Base-by-base conservation (phyloP, 2,329 filamentous ascomycete species). In the Penicillium thymicola region DNA sequence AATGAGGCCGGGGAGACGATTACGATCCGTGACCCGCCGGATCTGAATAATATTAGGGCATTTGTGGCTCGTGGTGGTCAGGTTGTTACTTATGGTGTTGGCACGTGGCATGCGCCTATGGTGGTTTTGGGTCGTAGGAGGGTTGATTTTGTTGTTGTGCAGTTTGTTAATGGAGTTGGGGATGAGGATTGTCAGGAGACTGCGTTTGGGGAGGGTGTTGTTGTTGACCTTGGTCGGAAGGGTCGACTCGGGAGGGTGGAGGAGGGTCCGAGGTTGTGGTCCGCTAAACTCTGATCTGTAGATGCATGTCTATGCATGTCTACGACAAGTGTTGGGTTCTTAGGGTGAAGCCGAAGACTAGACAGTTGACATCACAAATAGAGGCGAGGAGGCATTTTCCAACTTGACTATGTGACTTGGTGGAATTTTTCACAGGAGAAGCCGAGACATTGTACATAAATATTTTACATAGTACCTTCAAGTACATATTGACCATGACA, bases 101-200 rank as follows among this genome's bases (percentile, higher is more conserved):
- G 91, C 5, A 97, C 92, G 52, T 99, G 88, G 93, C 94, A 99
- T 78, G 92, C 93, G 59, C 94, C 94, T 0, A 97, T 99, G 93
- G 89, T 92, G 14, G 92, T 90, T 16, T 75, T 97, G 47, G 92
- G 92, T 0, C 72, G 76, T 43, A 76, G 79, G 52, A 81, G 86
- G 21, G 79, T 97, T 46, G 90, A 94, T 70, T 97, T 97, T 73
- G 84, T 96, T 5, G 93, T 97, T 2, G 84, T 89, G 63, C 93
- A 97, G 77, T 94, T 89, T 77, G 86, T 87, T 34, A 97, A 95
- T 73, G 92, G 89, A 2, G 87, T 94, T 13, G 83, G 77, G 0
- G 76, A 82, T 1, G 93, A 97, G 76, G 94, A 99, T 75, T 96
- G 91, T 67, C 91, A 99, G 78, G 87, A 96, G 75, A 85, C 90